Evolutionary conservation across 176 grass and related monocot species (phyloP).

Genomic region (Rhipidocladum racemiflorum): DNA sequence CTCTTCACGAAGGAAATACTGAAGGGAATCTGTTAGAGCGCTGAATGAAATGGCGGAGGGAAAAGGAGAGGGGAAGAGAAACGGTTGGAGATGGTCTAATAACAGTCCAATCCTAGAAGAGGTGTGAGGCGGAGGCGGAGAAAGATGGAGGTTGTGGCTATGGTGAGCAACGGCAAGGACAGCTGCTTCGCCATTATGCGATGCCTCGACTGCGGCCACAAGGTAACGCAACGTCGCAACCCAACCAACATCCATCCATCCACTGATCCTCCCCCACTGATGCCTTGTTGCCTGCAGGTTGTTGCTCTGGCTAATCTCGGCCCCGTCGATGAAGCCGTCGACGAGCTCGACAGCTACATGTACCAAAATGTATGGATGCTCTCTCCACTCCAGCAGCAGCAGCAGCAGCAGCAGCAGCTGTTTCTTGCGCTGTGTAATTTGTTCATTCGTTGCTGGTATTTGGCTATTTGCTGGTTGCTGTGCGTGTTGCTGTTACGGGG

Average conservation of each 20-base stretch:
- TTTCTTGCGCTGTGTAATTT: neutral
- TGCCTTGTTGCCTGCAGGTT: constrained; percentile 37
- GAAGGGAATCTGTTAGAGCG: too few relatives aligned
- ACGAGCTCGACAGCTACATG: constrained; percentile 99
- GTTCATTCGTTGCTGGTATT: neutral
- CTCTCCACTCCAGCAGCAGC: neutral
- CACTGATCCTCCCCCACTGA: neutral
- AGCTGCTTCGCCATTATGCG: constrained; percentile 99
- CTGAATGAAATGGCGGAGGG: too few relatives aligned
- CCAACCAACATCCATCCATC: neutral
- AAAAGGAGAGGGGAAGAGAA: too few relatives aligned
- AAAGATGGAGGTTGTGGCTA: constrained; percentile 89
- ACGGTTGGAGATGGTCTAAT: too few relatives aligned
- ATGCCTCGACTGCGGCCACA: constrained; percentile 86
- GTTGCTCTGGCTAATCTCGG: constrained; percentile 82
- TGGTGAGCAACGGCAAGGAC: constrained; percentile 96
- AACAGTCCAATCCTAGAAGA: constrained; percentile 16
- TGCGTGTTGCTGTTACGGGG: neutral
- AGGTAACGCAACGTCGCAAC: constrained; percentile 32
- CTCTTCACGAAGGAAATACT: too few relatives aligned
- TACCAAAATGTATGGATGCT: constrained; percentile 75
- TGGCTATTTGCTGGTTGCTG: constrained; percentile 5
- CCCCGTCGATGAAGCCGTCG: constrained; percentile 71
- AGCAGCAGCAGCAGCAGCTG: neutral
- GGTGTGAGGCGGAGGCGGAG: constrained; percentile 9